phyloP scores from a whole-genome alignment of 2,329 filamentous ascomycete species.

The Ilyonectria robusta region DNA sequence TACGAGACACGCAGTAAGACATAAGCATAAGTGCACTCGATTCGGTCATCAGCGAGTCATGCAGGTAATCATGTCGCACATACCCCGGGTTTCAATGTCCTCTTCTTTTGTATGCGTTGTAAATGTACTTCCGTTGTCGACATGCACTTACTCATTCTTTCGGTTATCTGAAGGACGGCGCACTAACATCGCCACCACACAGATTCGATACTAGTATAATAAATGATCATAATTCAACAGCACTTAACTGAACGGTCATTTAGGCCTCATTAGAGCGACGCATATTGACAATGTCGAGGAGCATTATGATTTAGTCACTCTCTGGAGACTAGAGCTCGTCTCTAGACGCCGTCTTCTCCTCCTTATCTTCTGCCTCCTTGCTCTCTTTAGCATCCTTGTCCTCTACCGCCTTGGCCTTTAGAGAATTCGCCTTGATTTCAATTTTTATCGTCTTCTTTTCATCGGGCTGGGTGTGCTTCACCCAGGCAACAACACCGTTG shows the following conservation, averaged over 20 bases:
- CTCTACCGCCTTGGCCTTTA: constrained; percentile 47
- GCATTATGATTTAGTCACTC: background rate
- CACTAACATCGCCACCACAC: background rate
- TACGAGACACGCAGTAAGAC: no score
- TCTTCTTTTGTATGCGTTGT: background rate
- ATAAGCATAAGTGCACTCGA: no score
- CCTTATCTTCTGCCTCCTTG: background rate
- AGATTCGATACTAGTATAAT: background rate
- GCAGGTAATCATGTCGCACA: no score
- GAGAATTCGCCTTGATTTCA: constrained; percentile 52
- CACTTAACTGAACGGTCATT: background rate
- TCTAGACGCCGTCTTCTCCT: background rate
- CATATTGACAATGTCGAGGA: background rate
- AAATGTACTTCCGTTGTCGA: background rate
- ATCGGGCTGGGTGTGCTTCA: constrained; percentile 49
- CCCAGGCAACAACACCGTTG: constrained; percentile 50
- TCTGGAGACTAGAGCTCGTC: background rate
- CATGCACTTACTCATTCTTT: background rate
- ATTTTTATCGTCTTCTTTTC: constrained; percentile 54
- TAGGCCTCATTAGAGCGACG: background rate
- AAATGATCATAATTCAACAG: background rate
- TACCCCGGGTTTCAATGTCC: no score
- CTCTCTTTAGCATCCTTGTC: constrained; percentile 22
- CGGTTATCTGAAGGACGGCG: background rate
- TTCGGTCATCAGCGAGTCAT: no score